A percentile compares a stretch with the other conserved stretches of the same genome.
Conservation (phyloP, 345 rosid genomes). For the Salix dunnii region DNA sequence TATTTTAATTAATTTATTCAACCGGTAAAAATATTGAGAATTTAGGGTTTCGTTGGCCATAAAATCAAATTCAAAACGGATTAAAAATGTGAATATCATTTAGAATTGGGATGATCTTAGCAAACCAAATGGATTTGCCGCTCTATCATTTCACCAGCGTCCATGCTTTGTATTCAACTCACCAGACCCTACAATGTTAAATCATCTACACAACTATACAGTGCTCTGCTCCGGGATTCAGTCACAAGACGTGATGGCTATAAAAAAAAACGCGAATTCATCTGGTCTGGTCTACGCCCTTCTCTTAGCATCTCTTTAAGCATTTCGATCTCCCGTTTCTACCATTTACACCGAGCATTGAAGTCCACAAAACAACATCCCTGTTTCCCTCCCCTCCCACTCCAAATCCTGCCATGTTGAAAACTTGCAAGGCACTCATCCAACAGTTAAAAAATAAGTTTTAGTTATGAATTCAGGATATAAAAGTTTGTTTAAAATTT, state of each 20-base stretch:
- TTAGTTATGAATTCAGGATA: too few relatives aligned
- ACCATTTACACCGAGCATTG: constrained; percentile 45
- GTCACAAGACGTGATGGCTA: constrained; percentile 48
- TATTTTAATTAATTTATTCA: too few relatives aligned
- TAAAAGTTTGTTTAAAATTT: too few relatives aligned
- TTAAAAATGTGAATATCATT: too few relatives aligned
- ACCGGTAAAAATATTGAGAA: too few relatives aligned
- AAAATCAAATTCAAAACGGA: too few relatives aligned
- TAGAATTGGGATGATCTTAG: too few relatives aligned
- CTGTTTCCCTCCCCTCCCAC: constrained; percentile 18
- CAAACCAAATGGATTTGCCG: constrained; percentile 42
- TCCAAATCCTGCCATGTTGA: constrained; percentile 29
- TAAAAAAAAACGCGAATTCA: constrained; percentile 40
- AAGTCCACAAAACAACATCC: too few relatives aligned
- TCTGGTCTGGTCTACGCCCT: constrained; percentile 37
- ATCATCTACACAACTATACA: constrained; percentile 51
- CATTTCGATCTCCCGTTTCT: constrained; percentile 36
- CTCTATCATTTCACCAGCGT: constrained; percentile 30
- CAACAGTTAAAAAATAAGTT: too few relatives aligned
- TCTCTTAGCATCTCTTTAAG: constrained; percentile 40
- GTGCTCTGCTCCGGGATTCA: constrained; percentile 43
- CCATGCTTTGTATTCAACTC: constrained; percentile 49
- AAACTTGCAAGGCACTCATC: constrained; percentile 25
- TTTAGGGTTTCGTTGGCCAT: too few relatives aligned
- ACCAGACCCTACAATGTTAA: constrained; percentile 51